These are phyloP conservation scores for Aspergillus heteromorphus DNA, from an alignment of 495 filamentous ascomycete species.

Conservation along the genomic window DNA sequence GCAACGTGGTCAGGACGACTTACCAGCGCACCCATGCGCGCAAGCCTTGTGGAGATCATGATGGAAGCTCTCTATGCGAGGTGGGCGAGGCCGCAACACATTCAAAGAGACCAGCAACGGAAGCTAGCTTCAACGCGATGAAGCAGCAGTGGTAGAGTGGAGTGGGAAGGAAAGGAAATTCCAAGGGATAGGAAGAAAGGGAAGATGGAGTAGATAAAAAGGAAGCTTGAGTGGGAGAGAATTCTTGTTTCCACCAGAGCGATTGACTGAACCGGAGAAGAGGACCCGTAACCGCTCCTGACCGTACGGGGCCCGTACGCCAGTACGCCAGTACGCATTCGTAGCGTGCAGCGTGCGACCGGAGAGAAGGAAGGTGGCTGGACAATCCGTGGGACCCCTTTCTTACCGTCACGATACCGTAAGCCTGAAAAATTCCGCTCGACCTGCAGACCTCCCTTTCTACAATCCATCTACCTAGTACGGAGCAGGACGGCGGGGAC, in stretches of 20 bases:
- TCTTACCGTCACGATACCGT: constrained; percentile 1
- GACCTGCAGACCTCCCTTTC: constrained; percentile 3
- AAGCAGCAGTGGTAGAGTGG: constrained; percentile 33
- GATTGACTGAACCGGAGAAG: constrained; percentile 37
- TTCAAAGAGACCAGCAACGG: constrained; percentile 31
- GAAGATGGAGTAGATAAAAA: constrained; percentile 39
- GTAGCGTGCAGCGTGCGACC: constrained; percentile 29
- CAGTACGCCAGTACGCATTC: constrained; percentile 36
- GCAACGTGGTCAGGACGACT: constrained; percentile 17
- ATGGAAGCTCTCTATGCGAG: constrained; percentile 39
- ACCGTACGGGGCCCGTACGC: constrained; percentile 33
- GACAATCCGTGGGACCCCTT: constrained; percentile 2
- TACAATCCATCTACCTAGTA: too few relatives aligned
- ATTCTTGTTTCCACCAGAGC: constrained; percentile 25
- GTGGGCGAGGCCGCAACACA: constrained; percentile 29
- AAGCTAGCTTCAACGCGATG: constrained; percentile 37
- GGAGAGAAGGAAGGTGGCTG: constrained; percentile 22
- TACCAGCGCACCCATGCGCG: constrained; percentile 55
- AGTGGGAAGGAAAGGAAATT: constrained; percentile 20
- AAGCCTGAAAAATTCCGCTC: constrained; percentile 1
- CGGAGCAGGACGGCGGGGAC: too few relatives aligned
- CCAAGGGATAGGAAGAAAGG: constrained; percentile 17
- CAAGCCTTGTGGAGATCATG: constrained; percentile 53
- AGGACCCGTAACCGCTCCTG: constrained; percentile 41
- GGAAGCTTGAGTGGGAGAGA: constrained; percentile 41